Evolutionary conservation across 495 filamentous ascomycete genomes (phyloP).

Genomic region (Durotheca rogersii): DNA sequence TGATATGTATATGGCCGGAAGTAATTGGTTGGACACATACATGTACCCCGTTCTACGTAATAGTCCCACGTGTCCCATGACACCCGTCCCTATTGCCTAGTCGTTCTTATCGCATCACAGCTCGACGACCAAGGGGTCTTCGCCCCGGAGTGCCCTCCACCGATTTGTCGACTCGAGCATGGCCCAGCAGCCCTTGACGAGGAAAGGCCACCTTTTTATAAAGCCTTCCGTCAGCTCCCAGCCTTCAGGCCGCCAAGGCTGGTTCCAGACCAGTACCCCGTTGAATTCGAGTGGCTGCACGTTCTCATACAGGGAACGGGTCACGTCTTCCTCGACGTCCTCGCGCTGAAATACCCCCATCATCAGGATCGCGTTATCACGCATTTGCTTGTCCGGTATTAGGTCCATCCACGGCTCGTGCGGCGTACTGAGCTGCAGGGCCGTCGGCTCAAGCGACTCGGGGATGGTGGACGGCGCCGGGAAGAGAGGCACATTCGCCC

Average conservation of each 20-base stretch:
- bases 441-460: constrained; percentile 48
- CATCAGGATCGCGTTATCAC: constrained; percentile 52
- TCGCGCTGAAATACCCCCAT: constrained; percentile 46
- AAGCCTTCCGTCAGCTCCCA: constrained; percentile 51
- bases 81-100: too few relatives aligned
- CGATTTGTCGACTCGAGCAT: constrained; percentile 45
- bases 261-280: constrained; percentile 48
- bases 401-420: constrained; percentile 59
- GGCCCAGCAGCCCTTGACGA: constrained; percentile 42
- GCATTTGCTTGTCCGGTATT: constrained; percentile 51
- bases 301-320: constrained; percentile 8
- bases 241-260: constrained; percentile 42
- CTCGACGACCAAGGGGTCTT: constrained; percentile 26
- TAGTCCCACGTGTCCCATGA: too few relatives aligned
- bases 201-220: constrained; percentile 43
- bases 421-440: constrained; percentile 40
- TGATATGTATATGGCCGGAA: too few relatives aligned
- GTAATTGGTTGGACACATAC: too few relatives aligned
- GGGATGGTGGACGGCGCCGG: constrained; percentile 34
- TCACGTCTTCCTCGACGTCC: constrained; percentile 46
- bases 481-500: constrained; percentile 20
- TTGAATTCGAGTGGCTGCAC: constrained; percentile 10
- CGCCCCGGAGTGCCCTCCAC: constrained; percentile 43
- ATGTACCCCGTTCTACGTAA: too few relatives aligned
- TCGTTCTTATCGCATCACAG: constrained; percentile 3